Evolutionary conservation across 176 grass and related monocot species (phyloP).

Genomic region (Phragmites australis): DNA sequence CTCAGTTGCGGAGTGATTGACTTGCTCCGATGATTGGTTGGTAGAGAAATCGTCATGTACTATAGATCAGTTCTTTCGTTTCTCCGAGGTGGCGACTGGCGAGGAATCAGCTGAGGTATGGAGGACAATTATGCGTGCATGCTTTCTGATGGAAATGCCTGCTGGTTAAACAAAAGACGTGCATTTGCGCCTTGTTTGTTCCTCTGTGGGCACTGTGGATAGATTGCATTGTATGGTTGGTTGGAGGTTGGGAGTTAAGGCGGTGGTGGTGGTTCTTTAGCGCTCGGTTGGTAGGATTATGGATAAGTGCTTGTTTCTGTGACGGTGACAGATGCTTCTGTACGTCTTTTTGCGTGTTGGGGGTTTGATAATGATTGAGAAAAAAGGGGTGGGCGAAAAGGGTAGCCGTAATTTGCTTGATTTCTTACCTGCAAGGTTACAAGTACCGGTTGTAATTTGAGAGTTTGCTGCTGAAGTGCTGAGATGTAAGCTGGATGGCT

Average conservation of each 20-base stretch:
- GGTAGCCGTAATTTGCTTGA: not conserved
- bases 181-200: conserved; percentile 26
- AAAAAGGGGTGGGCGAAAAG: not conserved
- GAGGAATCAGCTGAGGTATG: not conserved
- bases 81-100: conserved; percentile 4
- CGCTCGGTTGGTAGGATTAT: conserved; percentile 44
- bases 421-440: conserved; percentile 3
- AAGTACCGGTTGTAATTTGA: not conserved
- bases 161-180: conserved; percentile 1
- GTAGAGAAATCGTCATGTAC: not conserved
- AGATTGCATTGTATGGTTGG: conserved; percentile 33
- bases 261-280: conserved; percentile 20
- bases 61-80: conserved; percentile 8
- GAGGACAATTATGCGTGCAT: conserved; percentile 25
- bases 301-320: conserved; percentile 38
- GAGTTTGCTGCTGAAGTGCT: conserved; percentile 8
- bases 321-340: conserved; percentile 18
- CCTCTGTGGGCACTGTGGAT: conserved; percentile 13
- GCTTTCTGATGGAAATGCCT: conserved; percentile 19
- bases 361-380: not conserved
- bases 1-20: not conserved
- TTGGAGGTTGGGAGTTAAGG: conserved; percentile 42
- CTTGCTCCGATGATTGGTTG: not conserved
- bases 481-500: not conserved
- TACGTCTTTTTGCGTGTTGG: not conserved